Conservation (phyloP, 345 rosid species). For the Citrus hindsii region DNA sequence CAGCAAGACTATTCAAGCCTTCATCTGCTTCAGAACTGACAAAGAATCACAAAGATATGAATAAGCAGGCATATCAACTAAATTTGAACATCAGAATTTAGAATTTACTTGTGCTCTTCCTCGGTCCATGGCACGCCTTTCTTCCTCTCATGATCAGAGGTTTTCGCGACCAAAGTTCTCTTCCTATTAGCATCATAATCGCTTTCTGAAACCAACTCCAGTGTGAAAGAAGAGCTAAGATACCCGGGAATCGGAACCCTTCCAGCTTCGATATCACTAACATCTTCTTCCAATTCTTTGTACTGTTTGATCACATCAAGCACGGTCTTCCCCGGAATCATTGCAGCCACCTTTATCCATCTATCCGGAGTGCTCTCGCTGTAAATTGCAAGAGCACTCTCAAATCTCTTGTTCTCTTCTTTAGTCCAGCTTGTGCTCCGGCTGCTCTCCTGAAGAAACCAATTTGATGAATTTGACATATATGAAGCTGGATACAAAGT, state of each 20-base stretch:
- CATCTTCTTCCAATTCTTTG: constrained; percentile 64
- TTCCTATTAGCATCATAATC: constrained; percentile 49
- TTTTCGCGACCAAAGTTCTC: constrained; percentile 37
- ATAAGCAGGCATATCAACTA: too few species aligned
- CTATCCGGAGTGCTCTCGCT: constrained; percentile 66
- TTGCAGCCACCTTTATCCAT: constrained; percentile 63
- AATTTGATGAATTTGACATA: constrained; percentile 28
- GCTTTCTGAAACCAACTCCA: constrained; percentile 27
- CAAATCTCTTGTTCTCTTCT: constrained; percentile 81
- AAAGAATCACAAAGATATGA: too few species aligned
- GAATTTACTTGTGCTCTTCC: constrained; percentile 83
- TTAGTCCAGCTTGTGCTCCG: constrained; percentile 49
- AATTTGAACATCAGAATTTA: neutral
- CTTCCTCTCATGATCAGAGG: constrained; percentile 73
- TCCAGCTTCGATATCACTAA: constrained; percentile 72
- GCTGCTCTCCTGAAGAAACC: constrained; percentile 22
- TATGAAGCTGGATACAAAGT: constrained; percentile 43
- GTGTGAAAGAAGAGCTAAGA: constrained; percentile 38
- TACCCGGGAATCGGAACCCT: constrained; percentile 72
- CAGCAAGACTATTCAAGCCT: too few species aligned
- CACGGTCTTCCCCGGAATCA: constrained; percentile 71
- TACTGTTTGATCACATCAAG: constrained; percentile 70
- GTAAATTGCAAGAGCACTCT: constrained; percentile 69
- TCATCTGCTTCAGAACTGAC: too few species aligned
- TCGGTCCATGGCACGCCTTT: constrained; percentile 99